phyloP scores from a whole-genome alignment of 768 basidiomycete species.

The Paxillus ammoniavirescens region DNA sequence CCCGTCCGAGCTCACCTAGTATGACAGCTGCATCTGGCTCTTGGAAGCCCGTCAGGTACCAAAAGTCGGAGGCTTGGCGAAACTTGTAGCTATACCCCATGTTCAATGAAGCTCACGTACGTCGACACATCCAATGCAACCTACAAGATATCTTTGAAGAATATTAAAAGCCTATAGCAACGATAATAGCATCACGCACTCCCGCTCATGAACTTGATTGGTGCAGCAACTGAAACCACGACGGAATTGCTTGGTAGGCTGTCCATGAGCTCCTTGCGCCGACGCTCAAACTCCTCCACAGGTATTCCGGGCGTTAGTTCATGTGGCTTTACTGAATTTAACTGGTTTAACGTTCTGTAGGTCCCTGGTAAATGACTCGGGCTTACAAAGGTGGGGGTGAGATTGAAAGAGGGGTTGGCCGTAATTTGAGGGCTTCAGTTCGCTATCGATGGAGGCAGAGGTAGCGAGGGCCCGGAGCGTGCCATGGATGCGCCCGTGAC shows the following conservation, averaged over 20 bases:
- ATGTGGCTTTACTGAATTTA: conserved; percentile 45
- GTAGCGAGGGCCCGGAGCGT: conserved; percentile 34
- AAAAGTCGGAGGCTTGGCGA: conserved; percentile 88
- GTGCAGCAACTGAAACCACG: conserved; percentile 76
- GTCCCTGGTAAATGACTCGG: neutral
- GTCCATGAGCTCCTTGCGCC: conserved; percentile 71
- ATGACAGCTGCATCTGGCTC: conserved; percentile 91
- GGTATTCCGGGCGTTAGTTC: conserved; percentile 86
- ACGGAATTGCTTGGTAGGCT: conserved; percentile 67
- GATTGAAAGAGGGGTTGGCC: conserved; percentile 79
- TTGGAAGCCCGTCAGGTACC: conserved; percentile 95
- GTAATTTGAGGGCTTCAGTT: conserved; percentile 66
- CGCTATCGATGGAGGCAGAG: conserved; percentile 20
- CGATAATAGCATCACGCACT: conserved; percentile 46
- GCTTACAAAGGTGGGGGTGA: conserved; percentile 78
- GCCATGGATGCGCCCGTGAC: neutral
- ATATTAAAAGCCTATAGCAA: conserved; percentile 10
- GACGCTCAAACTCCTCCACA: conserved; percentile 68
- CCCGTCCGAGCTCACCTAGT: conserved; percentile 50
- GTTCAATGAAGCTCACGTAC: conserved; percentile 8
- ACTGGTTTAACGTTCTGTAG: conserved; percentile 1
- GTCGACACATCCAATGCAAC: conserved; percentile 24
- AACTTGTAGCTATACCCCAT: conserved; percentile 77
- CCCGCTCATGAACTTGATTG: conserved; percentile 82
- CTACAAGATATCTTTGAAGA: conserved; percentile 69